Percentiles rank a stretch among this genome's conserved stretches.
These are phyloP conservation scores for Cladorrhinum sp. DNA, from an alignment of 2,329 filamentous ascomycete species.

Conservation along the genomic window DNA sequence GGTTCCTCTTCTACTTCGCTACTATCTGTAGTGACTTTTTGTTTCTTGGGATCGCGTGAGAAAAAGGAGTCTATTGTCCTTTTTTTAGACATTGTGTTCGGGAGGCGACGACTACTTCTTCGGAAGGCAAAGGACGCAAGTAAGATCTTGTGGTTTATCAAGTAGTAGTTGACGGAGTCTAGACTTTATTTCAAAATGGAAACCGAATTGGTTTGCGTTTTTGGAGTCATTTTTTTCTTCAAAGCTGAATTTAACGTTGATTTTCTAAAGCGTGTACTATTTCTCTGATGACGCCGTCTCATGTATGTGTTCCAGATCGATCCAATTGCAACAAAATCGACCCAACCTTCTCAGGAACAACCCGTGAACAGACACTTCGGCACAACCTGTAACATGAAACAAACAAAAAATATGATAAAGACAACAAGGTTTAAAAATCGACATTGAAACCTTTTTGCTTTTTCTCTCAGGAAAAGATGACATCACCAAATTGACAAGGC, in stretches of 20 bases:
- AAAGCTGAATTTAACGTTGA: not conserved
- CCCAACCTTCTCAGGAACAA: not conserved
- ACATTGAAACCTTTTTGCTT: not conserved
- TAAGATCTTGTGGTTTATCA: too few species aligned
- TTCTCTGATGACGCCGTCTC: not conserved
- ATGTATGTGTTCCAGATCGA: not conserved
- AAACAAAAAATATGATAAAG: not conserved
- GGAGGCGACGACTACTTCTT: too few species aligned
- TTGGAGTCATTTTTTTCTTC: not conserved
- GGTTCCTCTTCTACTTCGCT: not conserved
- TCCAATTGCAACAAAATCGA: not conserved
- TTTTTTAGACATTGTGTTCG: slow-evolving; percentile 45
- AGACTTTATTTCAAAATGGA: too few species aligned
- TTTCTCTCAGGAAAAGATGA: not conserved
- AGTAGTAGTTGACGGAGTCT: not conserved
- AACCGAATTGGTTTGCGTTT: not conserved
- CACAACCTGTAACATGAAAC: too few species aligned
- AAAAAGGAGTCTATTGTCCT: slow-evolving; percentile 71
- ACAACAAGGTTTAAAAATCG: not conserved
- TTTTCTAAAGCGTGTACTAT: too few species aligned
- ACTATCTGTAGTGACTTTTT: slow-evolving; percentile 24
- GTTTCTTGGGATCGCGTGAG: slow-evolving; percentile 45
- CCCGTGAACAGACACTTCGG: not conserved
- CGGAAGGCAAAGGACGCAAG: too few species aligned
- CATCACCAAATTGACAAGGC: not conserved